These are phyloP conservation scores for Phanerochaete sordida DNA, from an alignment of 768 basidiomycete genomes.

Conservation along the genomic window DNA sequence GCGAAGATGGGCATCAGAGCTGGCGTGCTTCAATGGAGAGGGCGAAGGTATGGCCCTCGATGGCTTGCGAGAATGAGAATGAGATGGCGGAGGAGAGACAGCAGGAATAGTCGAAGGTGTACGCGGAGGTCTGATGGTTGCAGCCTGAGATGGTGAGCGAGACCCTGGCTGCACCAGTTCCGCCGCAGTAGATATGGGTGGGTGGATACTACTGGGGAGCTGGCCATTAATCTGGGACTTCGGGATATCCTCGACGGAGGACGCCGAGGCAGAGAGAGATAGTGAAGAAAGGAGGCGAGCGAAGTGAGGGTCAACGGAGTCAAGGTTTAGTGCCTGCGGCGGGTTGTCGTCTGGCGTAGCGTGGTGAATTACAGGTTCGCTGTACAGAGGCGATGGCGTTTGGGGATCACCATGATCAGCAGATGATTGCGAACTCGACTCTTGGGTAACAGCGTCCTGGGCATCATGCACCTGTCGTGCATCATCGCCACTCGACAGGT, in stretches of 20 bases:
- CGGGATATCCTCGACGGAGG: slow-evolving; percentile 1
- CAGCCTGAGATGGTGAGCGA: neutral
- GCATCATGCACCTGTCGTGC: slow-evolving; percentile 13
- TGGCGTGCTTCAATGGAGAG: neutral
- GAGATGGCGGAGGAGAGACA: neutral
- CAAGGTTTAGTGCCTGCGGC: slow-evolving; percentile 26
- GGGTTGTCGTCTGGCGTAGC: slow-evolving; percentile 23
- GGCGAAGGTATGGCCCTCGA: neutral
- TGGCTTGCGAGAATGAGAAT: slow-evolving; percentile 8
- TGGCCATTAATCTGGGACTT: neutral
- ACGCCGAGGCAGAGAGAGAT: slow-evolving; percentile 45
- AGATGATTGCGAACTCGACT: slow-evolving; percentile 67
- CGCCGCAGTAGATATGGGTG: neutral
- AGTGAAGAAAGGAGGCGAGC: slow-evolving; percentile 63
- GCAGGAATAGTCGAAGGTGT: neutral
- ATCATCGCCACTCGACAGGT: slow-evolving; percentile 27
- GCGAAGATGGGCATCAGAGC: neutral
- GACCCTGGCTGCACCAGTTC: neutral
- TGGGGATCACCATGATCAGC: slow-evolving; percentile 58
- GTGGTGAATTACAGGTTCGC: slow-evolving; percentile 35
- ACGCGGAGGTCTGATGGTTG: neutral
- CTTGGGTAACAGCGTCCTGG: slow-evolving; percentile 33
- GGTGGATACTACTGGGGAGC: neutral
- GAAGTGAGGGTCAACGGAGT: slow-evolving; percentile 63
- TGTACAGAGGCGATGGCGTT: slow-evolving; percentile 60